phyloP scores from a whole-genome alignment of 306 rosid genomes.

The Prunus davidiana region DNA sequence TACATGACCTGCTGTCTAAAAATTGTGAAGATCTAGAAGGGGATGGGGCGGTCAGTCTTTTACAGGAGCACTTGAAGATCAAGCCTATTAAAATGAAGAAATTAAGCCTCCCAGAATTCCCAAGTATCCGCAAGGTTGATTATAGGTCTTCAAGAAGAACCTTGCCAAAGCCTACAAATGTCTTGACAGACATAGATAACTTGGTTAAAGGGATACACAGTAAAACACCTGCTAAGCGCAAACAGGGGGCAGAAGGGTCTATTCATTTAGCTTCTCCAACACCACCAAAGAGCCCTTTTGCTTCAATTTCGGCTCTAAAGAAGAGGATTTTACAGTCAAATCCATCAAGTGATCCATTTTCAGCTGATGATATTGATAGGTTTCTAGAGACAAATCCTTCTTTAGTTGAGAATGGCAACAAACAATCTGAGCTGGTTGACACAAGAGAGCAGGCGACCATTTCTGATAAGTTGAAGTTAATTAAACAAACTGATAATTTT shows the following conservation, averaged over 20 bases:
- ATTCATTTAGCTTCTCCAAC: slow-evolving; percentile 53
- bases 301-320: slow-evolving; percentile 39
- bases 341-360: slow-evolving; percentile 56
- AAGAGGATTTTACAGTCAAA: slow-evolving; percentile 46
- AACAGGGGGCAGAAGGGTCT: slow-evolving; percentile 29
- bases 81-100: slow-evolving; percentile 57
- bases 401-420: slow-evolving; percentile 5
- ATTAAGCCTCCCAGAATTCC: slow-evolving; percentile 58
- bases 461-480: slow-evolving; percentile 24
- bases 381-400: slow-evolving; percentile 31
- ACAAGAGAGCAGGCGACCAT: slow-evolving; percentile 18
- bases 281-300: slow-evolving; percentile 71
- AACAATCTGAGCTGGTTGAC: slow-evolving; percentile 32
- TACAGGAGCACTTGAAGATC: slow-evolving; percentile 69
- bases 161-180: slow-evolving; percentile 43
- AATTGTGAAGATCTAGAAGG: slow-evolving; percentile 62
- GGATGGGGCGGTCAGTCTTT: slow-evolving; percentile 40
- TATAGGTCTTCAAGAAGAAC: slow-evolving; percentile 41
- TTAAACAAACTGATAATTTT: slow-evolving; percentile 21
- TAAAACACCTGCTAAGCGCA: slow-evolving; percentile 35
- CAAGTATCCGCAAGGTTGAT: slow-evolving; percentile 35
- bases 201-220: slow-evolving; percentile 31
- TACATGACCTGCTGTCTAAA: slow-evolving; percentile 53
- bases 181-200: slow-evolving; percentile 43
- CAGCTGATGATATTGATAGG: slow-evolving; percentile 44